phyloP scores from a whole-genome alignment of 345 rosid genomes.

The Capsella bursapastoris region DNA sequence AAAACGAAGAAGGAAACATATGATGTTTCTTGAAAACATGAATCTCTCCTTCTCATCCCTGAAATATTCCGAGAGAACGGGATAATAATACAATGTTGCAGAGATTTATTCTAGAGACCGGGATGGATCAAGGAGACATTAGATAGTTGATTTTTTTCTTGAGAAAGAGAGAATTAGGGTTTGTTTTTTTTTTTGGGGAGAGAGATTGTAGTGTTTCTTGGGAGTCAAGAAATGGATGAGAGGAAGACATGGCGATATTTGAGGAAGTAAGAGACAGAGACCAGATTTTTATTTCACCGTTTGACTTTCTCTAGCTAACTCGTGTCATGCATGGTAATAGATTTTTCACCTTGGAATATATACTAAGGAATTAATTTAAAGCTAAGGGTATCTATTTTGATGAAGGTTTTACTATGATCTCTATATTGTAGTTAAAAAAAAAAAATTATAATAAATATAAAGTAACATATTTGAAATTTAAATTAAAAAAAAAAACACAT shows the following conservation, averaged over 20 bases:
- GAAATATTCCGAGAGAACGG: neutral
- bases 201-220: slow-evolving; percentile 35
- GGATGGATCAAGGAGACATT: slow-evolving; percentile 35
- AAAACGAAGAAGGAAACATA: slow-evolving; percentile 17
- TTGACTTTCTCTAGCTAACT: slow-evolving; percentile 24
- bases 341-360: slow-evolving; percentile 9
- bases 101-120: slow-evolving; percentile 18
- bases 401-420: neutral
- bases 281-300: slow-evolving; percentile 26
- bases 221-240: slow-evolving; percentile 68
- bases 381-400: neutral
- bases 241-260: slow-evolving; percentile 57
- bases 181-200: slow-evolving; percentile 24
- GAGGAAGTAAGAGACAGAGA: slow-evolving; percentile 36
- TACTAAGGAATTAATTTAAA: neutral
- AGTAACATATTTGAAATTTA: no score
- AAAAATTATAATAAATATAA: no score
- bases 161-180: slow-evolving; percentile 32
- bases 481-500: no score
- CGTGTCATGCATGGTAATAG: slow-evolving; percentile 5
- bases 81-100: slow-evolving; percentile 3
- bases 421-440: neutral
- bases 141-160: neutral
- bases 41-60: slow-evolving; percentile 33
- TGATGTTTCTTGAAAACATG: slow-evolving; percentile 28